A percentile compares a stretch with the other conserved stretches of the same genome.
These are phyloP conservation scores for Gastrolobium villosum DNA, from an alignment of 306 rosid genomes.

Conservation along the genomic window DNA sequence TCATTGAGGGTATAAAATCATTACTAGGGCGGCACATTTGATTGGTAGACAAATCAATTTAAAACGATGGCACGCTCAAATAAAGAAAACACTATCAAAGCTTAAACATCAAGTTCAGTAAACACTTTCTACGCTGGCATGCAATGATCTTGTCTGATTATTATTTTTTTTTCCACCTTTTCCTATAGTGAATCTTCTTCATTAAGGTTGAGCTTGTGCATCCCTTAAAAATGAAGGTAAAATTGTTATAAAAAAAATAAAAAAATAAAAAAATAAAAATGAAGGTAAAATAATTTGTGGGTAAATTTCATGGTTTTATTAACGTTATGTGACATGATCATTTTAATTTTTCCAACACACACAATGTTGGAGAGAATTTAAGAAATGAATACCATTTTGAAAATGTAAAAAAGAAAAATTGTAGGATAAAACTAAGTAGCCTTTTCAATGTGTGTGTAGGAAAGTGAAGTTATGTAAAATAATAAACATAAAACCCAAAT, in stretches of 20 bases:
- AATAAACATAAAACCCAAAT: no score
- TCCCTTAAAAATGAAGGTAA: constrained; percentile 17
- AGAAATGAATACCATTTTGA: no score
- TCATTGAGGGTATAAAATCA: neutral
- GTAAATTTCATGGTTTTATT: no score
- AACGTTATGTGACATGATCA: no score
- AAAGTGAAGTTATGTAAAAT: no score
- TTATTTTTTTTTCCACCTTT: neutral
- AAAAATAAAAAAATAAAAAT: no score
- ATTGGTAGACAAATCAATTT: constrained; percentile 32
- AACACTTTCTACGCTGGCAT: constrained; percentile 47
- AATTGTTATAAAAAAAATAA: no score
- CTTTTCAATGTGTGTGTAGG: no score
- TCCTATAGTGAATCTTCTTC: constrained; percentile 30
- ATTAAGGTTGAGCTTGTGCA: constrained; percentile 1
- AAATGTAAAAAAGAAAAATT: no score
- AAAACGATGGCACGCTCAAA: constrained; percentile 45
- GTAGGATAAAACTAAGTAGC: no score
- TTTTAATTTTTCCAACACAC: no score
- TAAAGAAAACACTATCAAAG: constrained; percentile 47
- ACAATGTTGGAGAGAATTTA: no score
- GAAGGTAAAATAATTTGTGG: neutral
- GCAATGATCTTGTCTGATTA: constrained; percentile 48
- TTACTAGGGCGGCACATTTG: constrained; percentile 16
- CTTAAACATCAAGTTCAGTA: constrained; percentile 41